These are phyloP conservation scores for Cytospora chrysosperma DNA, from an alignment of 2,329 filamentous ascomycete genomes.

Conservation along the genomic window DNA sequence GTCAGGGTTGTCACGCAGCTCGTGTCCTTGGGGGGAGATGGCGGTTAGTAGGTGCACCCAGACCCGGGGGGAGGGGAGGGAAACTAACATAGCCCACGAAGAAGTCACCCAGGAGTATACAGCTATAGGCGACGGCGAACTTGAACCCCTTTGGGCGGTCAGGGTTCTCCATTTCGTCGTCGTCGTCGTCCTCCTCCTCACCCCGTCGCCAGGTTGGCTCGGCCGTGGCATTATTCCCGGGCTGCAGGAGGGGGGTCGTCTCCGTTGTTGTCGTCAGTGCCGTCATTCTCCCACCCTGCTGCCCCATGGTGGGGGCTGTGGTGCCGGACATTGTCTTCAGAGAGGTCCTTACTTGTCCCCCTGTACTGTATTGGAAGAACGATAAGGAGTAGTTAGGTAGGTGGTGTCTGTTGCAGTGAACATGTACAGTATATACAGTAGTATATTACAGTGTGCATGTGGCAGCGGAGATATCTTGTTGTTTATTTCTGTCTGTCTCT, in stretches of 20 bases:
- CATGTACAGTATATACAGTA: background rate
- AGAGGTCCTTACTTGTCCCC: no score
- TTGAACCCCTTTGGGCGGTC: background rate
- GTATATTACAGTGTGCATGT: no score
- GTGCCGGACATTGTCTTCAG: background rate
- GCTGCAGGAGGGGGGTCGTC: background rate
- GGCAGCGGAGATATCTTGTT: background rate
- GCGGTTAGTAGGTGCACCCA: background rate
- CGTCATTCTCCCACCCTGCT: no score
- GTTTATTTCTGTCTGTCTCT: no score
- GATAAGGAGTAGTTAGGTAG: background rate
- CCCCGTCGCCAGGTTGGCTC: background rate
- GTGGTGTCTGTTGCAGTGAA: background rate
- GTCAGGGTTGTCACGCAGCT: conserved; percentile 10
- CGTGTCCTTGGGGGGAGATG: background rate
- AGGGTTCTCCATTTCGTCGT: background rate
- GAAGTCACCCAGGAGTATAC: conserved; percentile 5
- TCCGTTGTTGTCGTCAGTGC: background rate
- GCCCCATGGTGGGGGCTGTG: background rate
- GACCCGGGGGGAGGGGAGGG: no score
- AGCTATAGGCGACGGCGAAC: background rate
- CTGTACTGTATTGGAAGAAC: background rate
- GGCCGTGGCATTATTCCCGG: background rate
- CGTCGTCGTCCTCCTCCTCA: background rate
- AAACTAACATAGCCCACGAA: conserved; percentile 4